phyloP scores from a whole-genome alignment of 208 protist genomes.

The Phytomonas francai region DNA sequence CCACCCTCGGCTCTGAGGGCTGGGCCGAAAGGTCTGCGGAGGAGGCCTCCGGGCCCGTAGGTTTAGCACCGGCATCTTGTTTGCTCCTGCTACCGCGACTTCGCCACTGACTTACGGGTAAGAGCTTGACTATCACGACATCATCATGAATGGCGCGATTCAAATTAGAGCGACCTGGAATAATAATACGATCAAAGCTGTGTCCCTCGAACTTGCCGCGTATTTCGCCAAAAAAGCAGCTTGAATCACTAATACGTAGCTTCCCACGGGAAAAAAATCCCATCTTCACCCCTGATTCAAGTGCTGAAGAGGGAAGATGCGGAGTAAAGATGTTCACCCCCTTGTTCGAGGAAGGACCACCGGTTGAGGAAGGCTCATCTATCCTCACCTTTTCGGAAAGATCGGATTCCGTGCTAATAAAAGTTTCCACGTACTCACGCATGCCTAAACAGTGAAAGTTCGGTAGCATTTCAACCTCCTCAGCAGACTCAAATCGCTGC shows the following conservation, averaged over 20 bases:
- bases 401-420: conserved; percentile 44
- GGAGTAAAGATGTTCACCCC: conserved; percentile 44
- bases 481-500: conserved; percentile 12
- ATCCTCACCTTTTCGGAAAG: conserved; percentile 76
- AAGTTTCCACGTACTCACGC: conserved; percentile 43
- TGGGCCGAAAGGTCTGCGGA: conserved; percentile 5
- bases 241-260: conserved; percentile 69
- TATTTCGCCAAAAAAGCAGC: conserved; percentile 84
- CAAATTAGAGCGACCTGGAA: conserved; percentile 68
- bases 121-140: conserved; percentile 66
- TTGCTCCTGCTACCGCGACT: conserved; percentile 4
- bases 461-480: conserved; percentile 17
- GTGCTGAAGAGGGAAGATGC: conserved; percentile 29
- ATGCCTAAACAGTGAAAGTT: conserved; percentile 64
- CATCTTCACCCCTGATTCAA: conserved; percentile 52
- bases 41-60: conserved; percentile 1
- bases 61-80: neutral
- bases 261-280: conserved; percentile 69
- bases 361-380: neutral
- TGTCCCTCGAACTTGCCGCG: conserved; percentile 78
- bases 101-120: conserved; percentile 47
- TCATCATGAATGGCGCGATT: conserved; percentile 88
- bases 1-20: neutral
- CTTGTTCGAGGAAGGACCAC: neutral
- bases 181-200: conserved; percentile 63